These are phyloP conservation scores for Phytophthora europaea DNA, from an alignment of 352 stramenopile species.

Conservation along the genomic window DNA sequence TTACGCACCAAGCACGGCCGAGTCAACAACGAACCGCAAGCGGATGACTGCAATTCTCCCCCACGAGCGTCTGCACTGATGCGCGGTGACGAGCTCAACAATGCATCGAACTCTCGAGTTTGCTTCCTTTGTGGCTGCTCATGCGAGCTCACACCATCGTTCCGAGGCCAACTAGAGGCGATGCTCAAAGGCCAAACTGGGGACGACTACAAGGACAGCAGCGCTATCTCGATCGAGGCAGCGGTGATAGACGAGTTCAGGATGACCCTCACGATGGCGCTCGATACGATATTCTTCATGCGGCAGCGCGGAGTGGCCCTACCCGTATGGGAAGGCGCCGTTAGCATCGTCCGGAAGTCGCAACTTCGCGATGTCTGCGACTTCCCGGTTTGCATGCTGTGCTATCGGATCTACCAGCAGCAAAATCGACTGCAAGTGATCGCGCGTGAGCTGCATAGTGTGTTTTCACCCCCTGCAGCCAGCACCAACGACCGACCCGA, in stretches of 20 bases:
- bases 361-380: constrained; percentile 49
- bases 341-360: constrained; percentile 50
- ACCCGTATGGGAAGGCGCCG: constrained; percentile 63
- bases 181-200: constrained; percentile 42
- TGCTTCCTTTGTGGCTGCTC: constrained; percentile 73
- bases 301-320: constrained; percentile 71
- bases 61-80: constrained; percentile 5
- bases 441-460: constrained; percentile 50
- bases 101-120: constrained; percentile 21
- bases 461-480: constrained; percentile 11
- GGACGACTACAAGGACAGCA: constrained; percentile 20
- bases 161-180: constrained; percentile 50
- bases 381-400: constrained; percentile 78
- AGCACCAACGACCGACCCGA: constrained; percentile 7
- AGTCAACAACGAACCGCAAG: constrained; percentile 9
- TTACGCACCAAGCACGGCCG: constrained; percentile 57
- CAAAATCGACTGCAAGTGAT: constrained; percentile 62
- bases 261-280: constrained; percentile 86
- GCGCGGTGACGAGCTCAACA: constrained; percentile 21
- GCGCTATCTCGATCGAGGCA: constrained; percentile 18
- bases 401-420: constrained; percentile 83
- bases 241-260: constrained; percentile 59
- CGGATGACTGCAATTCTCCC: constrained; percentile 9
- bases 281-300: constrained; percentile 74
- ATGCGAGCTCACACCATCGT: constrained; percentile 56